Conservation (phyloP, 129 eudicot species). For the Centaurea solstitialis region DNA sequence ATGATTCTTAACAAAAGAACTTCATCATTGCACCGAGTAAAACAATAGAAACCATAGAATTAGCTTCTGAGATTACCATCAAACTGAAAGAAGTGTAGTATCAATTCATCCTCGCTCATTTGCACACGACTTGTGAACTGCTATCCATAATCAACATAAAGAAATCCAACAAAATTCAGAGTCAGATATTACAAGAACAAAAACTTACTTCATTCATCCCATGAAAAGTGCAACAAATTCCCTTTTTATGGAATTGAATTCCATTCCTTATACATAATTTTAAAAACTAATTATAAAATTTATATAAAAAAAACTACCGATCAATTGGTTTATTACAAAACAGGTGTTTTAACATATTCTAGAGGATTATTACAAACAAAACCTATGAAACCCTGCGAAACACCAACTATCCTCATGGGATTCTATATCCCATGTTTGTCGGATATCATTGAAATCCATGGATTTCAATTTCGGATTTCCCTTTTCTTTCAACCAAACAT, state of each 20-base stretch:
- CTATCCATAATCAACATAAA: conserved; percentile 13
- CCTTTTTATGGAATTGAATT: neutral
- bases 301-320: no score
- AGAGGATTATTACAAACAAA: no score
- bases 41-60: neutral
- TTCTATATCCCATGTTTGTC: no score
- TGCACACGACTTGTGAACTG: conserved; percentile 77
- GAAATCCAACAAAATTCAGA: conserved; percentile 2
- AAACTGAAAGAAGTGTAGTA: conserved; percentile 82
- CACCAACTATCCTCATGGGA: no score
- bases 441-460: no score
- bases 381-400: no score
- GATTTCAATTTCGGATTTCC: no score
- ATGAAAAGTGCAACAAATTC: neutral
- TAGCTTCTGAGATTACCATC: conserved; percentile 63
- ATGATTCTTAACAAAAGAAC: neutral
- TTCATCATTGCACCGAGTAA: neutral
- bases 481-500: no score
- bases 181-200: neutral
- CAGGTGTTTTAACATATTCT: no score
- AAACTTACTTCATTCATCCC: neutral
- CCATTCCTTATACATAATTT: no score
- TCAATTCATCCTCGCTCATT: conserved; percentile 90
- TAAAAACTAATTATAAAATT: no score
- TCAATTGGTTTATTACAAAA: no score